A percentile compares a stretch with the other conserved stretches of the same genome.
Evolutionary conservation across 2,329 filamentous ascomycete species (phyloP).

Genomic region (Venturia carpophila): DNA sequence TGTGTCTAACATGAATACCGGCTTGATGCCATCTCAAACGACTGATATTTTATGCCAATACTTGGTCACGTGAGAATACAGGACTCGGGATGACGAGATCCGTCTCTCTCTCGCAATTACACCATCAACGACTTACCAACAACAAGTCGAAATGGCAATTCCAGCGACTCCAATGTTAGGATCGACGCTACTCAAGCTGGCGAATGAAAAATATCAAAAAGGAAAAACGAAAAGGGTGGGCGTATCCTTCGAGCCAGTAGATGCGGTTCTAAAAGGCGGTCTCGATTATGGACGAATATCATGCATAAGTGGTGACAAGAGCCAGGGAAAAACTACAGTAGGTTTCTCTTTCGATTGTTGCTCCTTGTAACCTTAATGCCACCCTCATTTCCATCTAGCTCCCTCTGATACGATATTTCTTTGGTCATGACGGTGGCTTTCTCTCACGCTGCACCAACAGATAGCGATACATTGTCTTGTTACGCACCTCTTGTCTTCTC

Average conservation of each 20-base stretch:
- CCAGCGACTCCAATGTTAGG: neutral
- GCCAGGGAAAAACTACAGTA: constrained; percentile 25
- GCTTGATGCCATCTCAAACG: too few relatives aligned
- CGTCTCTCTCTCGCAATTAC: too few relatives aligned
- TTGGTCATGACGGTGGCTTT: too few relatives aligned
- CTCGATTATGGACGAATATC: constrained; percentile 29
- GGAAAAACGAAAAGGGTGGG: neutral
- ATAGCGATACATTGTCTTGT: constrained; percentile 32
- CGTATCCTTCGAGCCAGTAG: neutral
- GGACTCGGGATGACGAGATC: too few relatives aligned
- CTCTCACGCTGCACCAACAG: constrained; percentile 21
- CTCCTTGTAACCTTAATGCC: neutral
- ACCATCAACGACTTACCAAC: neutral
- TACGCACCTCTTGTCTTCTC: constrained; percentile 31
- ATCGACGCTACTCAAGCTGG: neutral
- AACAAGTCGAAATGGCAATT: neutral
- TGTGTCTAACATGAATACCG: too few relatives aligned
- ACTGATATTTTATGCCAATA: too few relatives aligned
- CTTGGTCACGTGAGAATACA: too few relatives aligned
- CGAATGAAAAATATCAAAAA: neutral
- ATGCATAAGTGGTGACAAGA: constrained; percentile 31
- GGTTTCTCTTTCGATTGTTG: constrained; percentile 16
- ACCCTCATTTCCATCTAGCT: neutral
- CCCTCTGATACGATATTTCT: neutral
- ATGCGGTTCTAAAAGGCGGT: constrained; percentile 30